Evolutionary conservation across 768 basidiomycete species (phyloP).

Genomic region (Russula olivacea): DNA sequence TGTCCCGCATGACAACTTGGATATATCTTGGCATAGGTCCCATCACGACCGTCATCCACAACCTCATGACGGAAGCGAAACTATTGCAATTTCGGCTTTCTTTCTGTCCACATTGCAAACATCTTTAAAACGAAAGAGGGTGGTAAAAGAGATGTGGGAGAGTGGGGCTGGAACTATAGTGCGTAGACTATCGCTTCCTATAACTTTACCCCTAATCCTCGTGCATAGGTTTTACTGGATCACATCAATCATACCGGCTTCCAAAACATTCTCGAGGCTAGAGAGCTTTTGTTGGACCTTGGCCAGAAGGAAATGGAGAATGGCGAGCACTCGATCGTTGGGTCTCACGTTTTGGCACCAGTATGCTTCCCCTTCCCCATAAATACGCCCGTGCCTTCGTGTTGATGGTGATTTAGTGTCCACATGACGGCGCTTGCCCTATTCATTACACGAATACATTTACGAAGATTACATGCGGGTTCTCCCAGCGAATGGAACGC

Average conservation of each 20-base stretch:
- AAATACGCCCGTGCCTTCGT: conserved; percentile 5
- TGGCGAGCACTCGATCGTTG: conserved; percentile 37
- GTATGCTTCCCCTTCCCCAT: conserved; percentile 41
- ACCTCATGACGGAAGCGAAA: conserved; percentile 41
- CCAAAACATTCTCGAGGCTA: conserved; percentile 66
- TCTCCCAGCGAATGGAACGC: conserved; percentile 81
- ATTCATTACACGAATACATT: conserved; percentile 53
- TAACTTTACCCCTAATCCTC: neutral
- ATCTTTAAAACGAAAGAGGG: conserved; percentile 50
- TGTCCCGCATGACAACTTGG: conserved; percentile 42
- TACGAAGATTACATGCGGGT: conserved; percentile 64
- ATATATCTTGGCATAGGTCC: conserved; percentile 50
- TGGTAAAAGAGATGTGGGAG: conserved; percentile 86
- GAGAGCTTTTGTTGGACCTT: conserved; percentile 62
- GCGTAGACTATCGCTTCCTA: conserved; percentile 20
- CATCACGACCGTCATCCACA: conserved; percentile 41
- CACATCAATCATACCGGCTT: conserved; percentile 74
- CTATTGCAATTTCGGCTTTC: conserved; percentile 81
- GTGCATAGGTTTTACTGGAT: conserved; percentile 72
- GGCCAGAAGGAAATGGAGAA: conserved; percentile 56
- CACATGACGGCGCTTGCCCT: conserved; percentile 85
- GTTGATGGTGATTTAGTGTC: conserved; percentile 52
- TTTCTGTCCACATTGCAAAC: conserved; percentile 68
- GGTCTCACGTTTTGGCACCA: conserved; percentile 84
- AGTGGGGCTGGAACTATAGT: conserved; percentile 85